Percentiles rank a stretch among this genome's conserved stretches.
Conservation (phyloP, 305 asterid species). For the Solanum hybrid region DNA sequence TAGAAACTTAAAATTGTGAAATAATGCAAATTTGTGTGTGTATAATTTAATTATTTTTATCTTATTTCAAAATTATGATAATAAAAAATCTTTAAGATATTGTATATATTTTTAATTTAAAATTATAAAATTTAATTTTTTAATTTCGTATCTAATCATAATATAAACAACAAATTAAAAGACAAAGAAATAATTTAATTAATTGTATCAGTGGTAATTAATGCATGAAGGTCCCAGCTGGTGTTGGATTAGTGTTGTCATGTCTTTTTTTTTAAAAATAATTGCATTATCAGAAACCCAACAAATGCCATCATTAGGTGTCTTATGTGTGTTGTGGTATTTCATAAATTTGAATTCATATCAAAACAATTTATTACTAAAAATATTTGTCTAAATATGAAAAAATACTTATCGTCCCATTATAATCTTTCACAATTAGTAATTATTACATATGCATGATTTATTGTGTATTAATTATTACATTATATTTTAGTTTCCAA, state of each 20-base stretch:
- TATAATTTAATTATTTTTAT: too few relatives aligned
- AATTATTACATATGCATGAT: not conserved
- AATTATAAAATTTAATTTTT: not conserved
- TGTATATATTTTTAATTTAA: not conserved
- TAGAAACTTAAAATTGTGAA: not conserved
- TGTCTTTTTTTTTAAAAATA: not conserved
- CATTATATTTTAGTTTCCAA: not conserved
- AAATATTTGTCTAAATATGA: not conserved
- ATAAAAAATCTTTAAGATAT: too few relatives aligned
- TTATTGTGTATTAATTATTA: not conserved
- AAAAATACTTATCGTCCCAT: not conserved
- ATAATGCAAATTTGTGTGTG: not conserved
- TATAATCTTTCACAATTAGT: not conserved
- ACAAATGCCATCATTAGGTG: not conserved
- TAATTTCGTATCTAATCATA: not conserved
- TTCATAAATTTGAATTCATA: not conserved
- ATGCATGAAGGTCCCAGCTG: not conserved
- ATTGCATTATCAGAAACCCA: not conserved
- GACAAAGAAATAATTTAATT: not conserved
- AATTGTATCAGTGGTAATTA: not conserved
- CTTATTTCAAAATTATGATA: too few relatives aligned
- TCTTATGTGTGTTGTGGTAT: not conserved
- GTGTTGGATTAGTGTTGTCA: not conserved
- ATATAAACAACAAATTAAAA: too few relatives aligned
- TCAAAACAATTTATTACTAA: rapidly evolving